phyloP scores from a whole-genome alignment of 2,329 filamentous ascomycete species.

The Ploettnerulaceae sp. region DNA sequence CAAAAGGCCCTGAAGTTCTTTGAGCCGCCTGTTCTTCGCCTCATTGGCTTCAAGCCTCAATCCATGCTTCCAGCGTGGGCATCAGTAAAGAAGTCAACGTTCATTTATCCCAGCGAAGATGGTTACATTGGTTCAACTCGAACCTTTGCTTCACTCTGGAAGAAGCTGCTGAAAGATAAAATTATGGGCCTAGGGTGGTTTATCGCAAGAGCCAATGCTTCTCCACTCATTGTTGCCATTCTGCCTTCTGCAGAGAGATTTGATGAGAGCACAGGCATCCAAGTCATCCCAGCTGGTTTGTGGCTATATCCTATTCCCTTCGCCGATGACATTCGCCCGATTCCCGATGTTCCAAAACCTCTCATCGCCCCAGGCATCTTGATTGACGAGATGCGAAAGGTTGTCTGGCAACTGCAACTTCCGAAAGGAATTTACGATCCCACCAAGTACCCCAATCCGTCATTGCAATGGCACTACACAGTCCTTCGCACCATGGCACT shows the following conservation, averaged over 20 bases:
- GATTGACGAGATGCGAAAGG: conserved; percentile 73
- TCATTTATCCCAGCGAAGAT: conserved; percentile 91
- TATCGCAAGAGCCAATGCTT: conserved; percentile 73
- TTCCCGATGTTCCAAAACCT: conserved; percentile 55
- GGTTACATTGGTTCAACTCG: conserved; percentile 86
- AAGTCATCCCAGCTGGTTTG: conserved; percentile 73
- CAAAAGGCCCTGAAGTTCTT: conserved; percentile 73
- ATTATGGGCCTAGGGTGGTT: conserved; percentile 90
- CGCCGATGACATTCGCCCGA: conserved; percentile 78
- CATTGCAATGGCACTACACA: conserved; percentile 94
- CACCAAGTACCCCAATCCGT: conserved; percentile 81
- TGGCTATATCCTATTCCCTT: conserved; percentile 88
- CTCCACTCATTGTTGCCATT: conserved; percentile 74
- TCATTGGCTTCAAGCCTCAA: conserved; percentile 90
- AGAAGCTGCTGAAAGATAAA: conserved; percentile 73
- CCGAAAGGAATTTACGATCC: conserved; percentile 84
- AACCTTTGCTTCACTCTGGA: conserved; percentile 85
- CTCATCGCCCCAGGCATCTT: conserved; percentile 62
- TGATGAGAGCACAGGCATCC: conserved; percentile 60
- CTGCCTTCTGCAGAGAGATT: conserved; percentile 66
- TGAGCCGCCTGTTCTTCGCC: conserved; percentile 74
- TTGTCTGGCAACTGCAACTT: conserved; percentile 72
- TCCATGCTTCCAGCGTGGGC: conserved; percentile 75
- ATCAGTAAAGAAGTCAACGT: conserved; percentile 78
- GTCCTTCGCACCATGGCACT: conserved; percentile 88